Percentiles rank a stretch among this genome's conserved stretches.
Evolutionary conservation across 805 yeast species (phyloP).

Genomic region (Pachysolen tannophilus): DNA sequence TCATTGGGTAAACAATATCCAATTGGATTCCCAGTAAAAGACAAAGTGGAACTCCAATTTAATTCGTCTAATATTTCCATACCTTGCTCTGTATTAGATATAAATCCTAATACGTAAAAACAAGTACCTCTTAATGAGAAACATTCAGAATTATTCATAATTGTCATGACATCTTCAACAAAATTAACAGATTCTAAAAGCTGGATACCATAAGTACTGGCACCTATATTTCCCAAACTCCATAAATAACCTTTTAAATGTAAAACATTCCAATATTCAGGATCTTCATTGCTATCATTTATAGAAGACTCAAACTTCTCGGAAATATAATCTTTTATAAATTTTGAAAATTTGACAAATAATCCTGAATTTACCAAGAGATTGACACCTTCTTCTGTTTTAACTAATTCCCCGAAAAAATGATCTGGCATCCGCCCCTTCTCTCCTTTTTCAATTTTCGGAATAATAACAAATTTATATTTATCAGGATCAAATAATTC

Average conservation of each 20-base stretch:
- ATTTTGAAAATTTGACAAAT: constrained; percentile 16
- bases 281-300: constrained; percentile 15
- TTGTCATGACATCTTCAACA: constrained; percentile 42
- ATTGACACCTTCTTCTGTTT: constrained; percentile 73
- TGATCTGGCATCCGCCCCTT: constrained; percentile 40
- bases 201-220: constrained; percentile 60
- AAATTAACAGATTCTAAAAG: constrained; percentile 40
- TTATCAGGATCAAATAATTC: constrained; percentile 12
- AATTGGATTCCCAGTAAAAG: constrained; percentile 31
- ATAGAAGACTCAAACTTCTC: constrained; percentile 15
- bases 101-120: constrained; percentile 67
- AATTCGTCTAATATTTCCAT: constrained; percentile 76
- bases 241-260: constrained; percentile 71
- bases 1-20: constrained; percentile 21
- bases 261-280: constrained; percentile 27
- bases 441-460: background rate
- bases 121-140: constrained; percentile 71
- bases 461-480: constrained; percentile 1
- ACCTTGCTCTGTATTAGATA: constrained; percentile 70
- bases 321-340: constrained; percentile 10
- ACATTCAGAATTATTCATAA: constrained; percentile 37
- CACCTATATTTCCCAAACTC: constrained; percentile 81
- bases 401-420: constrained; percentile 73
- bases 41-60: constrained; percentile 57
- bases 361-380: constrained; percentile 46